Evolutionary conservation across 2,329 filamentous ascomycete genomes (phyloP), one percentile per base, ranked within the genome.

Genomic region (Ambrosiella xylebori): DNA sequence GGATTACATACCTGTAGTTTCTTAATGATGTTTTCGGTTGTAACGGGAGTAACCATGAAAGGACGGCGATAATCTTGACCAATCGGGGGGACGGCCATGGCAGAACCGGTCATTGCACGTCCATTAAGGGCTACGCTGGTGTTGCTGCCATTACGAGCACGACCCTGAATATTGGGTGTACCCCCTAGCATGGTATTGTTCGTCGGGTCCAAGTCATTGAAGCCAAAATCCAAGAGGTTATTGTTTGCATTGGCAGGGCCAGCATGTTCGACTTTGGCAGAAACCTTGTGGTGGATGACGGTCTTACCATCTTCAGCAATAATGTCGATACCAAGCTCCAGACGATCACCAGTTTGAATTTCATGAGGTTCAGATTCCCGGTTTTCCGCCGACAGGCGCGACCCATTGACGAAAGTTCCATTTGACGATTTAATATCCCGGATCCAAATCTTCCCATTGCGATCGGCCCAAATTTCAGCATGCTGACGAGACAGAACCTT

Each of bases 291-390:
- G 67, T 98, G 93, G 12, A 98, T 90, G 36, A 98, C 89, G 0
- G 90, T 96, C 72, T 95, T 97, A 69, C 97, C 91, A 68, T 98
- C 93, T 69, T 98, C 93, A 70, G 88, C 95, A 56, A 98, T 91
- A 66, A 98, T 98, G 67, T 98, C 93, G 65, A 98, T 98, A 58
- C 93, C 93, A 40, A 98, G 77, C 68, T 98, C 93, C 57, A 98
- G 74, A 62, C 93, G 88, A 67, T 98, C 93, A 63, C 88, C 84
- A 61, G 91, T 89, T 65, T 90, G 85, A 39, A 98, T 74, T 67
- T 97, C 91, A 67, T 96, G 88, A 0, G 93, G 90, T 61, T 97
- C 93, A 0, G 91, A 97, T 70, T 98, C 93, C 64, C 90, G 82
- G 66, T 96, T 98, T 69, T 98, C 93, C 57, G 83, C 87, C 1